Evolutionary conservation across 2,329 filamentous ascomycete species (phyloP).

Genomic region (Aspergillus udagawae): DNA sequence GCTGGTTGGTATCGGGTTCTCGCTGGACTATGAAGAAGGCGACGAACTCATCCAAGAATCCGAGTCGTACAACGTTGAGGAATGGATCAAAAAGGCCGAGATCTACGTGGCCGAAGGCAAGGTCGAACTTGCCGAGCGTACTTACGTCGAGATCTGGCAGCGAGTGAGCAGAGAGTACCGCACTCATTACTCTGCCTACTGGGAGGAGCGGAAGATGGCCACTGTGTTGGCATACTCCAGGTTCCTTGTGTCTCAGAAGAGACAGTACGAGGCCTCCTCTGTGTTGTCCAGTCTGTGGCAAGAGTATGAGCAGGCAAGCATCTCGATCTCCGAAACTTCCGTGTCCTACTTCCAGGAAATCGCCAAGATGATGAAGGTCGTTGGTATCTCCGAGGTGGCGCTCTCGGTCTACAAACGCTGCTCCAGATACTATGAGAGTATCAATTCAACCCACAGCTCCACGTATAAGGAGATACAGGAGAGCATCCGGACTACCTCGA

Average conservation of each 20-base stretch:
- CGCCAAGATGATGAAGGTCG: constrained; percentile 44
- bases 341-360: constrained; percentile 37
- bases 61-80: constrained; percentile 32
- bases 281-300: constrained; percentile 47
- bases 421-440: constrained; percentile 35
- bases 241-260: constrained; percentile 46
- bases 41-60: constrained; percentile 2
- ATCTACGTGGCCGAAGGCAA: constrained; percentile 31
- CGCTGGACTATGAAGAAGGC: neutral
- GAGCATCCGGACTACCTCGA: constrained; percentile 40
- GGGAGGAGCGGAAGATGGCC: constrained; percentile 48
- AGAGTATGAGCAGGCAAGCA: constrained; percentile 46
- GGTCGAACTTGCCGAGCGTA: constrained; percentile 40
- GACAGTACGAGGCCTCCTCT: constrained; percentile 43
- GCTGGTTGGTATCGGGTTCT: neutral
- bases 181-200: constrained; percentile 39
- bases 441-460: constrained; percentile 28
- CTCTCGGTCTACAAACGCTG: constrained; percentile 47
- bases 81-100: constrained; percentile 37
- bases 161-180: constrained; percentile 47
- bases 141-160: constrained; percentile 51
- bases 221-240: constrained; percentile 45
- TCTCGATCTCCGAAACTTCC: constrained; percentile 37
- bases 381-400: constrained; percentile 44
- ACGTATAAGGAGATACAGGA: constrained; percentile 43